Base-by-base conservation (phyloP, 345 rosid genomes). In the Psidium guajava region DNA sequence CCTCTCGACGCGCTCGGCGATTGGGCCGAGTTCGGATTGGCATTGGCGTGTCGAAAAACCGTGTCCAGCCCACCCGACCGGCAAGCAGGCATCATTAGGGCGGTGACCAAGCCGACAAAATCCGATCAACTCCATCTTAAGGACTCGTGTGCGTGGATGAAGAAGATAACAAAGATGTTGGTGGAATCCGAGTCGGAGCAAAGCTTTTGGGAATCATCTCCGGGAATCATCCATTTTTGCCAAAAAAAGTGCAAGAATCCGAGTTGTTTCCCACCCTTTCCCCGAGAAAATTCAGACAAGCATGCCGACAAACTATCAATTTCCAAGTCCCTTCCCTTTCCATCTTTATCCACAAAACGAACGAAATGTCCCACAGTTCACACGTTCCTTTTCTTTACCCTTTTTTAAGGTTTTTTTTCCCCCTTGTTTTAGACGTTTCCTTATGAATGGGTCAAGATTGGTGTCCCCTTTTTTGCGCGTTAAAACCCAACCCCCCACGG, bases 1-100 rank as follows among this genome's bases (percentile, higher is more conserved):
- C 36, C 0, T 59, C 36, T 59, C 9, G 9, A 59, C 28, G 13
- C 36, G 6, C 69, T n/a, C 0, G 54, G 69, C 6, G 18, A 6
- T 27, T 14, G 36, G 69, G 32, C 69, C 0, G 8, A 27, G 9
- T 13, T n/a, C 36, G 18, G 28, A n/a, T n/a, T n/a, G n/a, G n/a
- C n/a, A 12, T 13, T 2, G 69, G 9, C 69, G 1, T 14, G 21
- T 27, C 11, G 11, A 61, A 16, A 61, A 61, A 61, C 40, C 74
- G 3, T 0, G 74, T 27, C 74, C n/a, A n/a, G n/a, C n/a, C n/a
- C 8, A 0, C 69, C 16, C 0, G 8, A 59, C 36, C 69, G 28
- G 1, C 9, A 18, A 3, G 10, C 36, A 16, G 0, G 73, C 73
- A 13, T 59, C 40, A 32, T 1, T 27, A 6, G 40, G 73, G 36